A percentile compares a stretch with the other conserved stretches of the same genome.
Conservation (phyloP, 441 rosid species). For the Hura crepitans region DNA sequence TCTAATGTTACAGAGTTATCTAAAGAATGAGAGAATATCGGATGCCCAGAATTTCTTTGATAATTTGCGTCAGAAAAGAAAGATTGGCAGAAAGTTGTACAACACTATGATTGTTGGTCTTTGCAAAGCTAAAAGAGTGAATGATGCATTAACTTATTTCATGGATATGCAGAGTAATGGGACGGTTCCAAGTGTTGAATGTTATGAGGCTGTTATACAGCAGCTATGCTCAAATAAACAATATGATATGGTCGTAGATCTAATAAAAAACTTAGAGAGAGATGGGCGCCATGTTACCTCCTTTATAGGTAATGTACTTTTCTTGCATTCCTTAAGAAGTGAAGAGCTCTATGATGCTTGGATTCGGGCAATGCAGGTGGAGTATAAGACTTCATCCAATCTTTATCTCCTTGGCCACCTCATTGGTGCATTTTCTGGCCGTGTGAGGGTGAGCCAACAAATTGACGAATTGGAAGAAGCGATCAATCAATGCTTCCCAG, state of each 20-base stretch:
- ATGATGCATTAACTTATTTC: constrained; percentile 44
- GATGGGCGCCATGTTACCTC: constrained; percentile 47
- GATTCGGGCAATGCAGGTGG: constrained; percentile 39
- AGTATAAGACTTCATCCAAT: constrained; percentile 34
- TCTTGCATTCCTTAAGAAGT: constrained; percentile 47
- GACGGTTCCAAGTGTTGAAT: constrained; percentile 41
- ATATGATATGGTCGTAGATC: constrained; percentile 44
- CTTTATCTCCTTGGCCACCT: constrained; percentile 53
- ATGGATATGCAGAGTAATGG: constrained; percentile 43
- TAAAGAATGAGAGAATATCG: constrained; percentile 47
- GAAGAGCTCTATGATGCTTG: constrained; percentile 54
- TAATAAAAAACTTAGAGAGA: constrained; percentile 50
- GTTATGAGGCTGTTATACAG: constrained; percentile 56
- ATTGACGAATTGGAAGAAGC: constrained; percentile 44
- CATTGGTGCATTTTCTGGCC: constrained; percentile 56
- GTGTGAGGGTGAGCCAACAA: constrained; percentile 27
- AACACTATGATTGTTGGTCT: constrained; percentile 51
- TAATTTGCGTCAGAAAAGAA: constrained; percentile 32
- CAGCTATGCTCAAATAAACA: constrained; percentile 32
- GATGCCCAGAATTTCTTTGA: constrained; percentile 57
- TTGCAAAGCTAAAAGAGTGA: constrained; percentile 40
- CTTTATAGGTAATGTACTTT: constrained; percentile 64
- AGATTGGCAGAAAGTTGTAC: constrained; percentile 37
- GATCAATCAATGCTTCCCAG: constrained; percentile 58
- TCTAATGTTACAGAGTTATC: constrained; percentile 58